Evolutionary conservation across 257 asterid species (phyloP).

Genomic region (Leonotis leonurus): DNA sequence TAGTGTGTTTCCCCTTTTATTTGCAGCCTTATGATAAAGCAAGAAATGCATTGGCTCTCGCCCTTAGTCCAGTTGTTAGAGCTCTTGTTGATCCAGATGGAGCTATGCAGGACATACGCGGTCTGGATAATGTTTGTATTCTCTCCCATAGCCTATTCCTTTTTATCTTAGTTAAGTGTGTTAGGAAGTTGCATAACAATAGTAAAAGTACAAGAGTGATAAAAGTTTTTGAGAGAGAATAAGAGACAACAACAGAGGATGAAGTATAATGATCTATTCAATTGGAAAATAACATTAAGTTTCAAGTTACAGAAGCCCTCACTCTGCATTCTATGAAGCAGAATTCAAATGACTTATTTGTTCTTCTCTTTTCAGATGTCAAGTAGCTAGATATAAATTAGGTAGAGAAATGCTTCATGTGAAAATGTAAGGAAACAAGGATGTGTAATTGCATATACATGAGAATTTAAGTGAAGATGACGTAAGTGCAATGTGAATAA

Average conservation of each 20-base stretch:
- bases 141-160: slow-evolving; percentile 14
- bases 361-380: not conserved
- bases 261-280: not conserved
- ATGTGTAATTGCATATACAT: too few relatives aligned
- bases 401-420: not conserved
- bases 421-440: too few relatives aligned
- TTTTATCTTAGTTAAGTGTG: slow-evolving; percentile 1
- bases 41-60: slow-evolving; percentile 93
- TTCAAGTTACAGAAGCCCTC: not conserved
- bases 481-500: not conserved
- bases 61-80: slow-evolving; percentile 98
- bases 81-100: slow-evolving; percentile 99
- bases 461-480: not conserved
- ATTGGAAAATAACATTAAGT: not conserved
- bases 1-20: slow-evolving; percentile 18
- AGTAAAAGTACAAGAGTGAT: not conserved
- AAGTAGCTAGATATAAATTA: not conserved
- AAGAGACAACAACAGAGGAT: not conserved
- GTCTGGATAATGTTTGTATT: slow-evolving; percentile 64
- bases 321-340: not conserved
- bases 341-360: not conserved
- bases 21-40: slow-evolving; percentile 86
- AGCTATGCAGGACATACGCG: slow-evolving; percentile 70
- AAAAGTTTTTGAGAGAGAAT: not conserved
- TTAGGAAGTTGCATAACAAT: not conserved